Base-by-base conservation (phyloP, 164 flowering plant genomes). In the Nelumbo lutea region DNA sequence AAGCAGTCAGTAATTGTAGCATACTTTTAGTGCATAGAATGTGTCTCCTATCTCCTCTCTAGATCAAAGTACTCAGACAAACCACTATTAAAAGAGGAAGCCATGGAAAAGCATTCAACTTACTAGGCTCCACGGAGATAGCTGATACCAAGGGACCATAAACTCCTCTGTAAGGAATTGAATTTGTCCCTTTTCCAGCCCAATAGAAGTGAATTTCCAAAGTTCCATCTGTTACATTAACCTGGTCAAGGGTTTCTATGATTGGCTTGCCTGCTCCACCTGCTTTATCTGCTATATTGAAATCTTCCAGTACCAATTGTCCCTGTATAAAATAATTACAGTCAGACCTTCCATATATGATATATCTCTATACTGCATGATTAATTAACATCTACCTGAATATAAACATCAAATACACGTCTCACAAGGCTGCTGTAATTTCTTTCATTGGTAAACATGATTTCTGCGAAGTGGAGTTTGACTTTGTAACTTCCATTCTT, bases 401-500 rank as follows among this genome's bases (percentile, higher is more conserved):
- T 74, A 68, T 83, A 86, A 56, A 90, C 72, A 72, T 89, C 88
- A 75, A 88, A 90, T 50, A 84, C n/a, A 10, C 94, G 89, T 70
- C 68, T 87, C 48, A 93, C 96, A 15, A 90, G 86, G 68, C 91
- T 86, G 41, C n/a, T 67, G 72, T 67, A 90, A 42, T 85, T 83
- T 48, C 60, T 64, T 66, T 78, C 86, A 70, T 83, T 73, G 44
- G 86, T 79, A 75, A 90, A 83, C 38, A 71, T 68, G 70, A 90
- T 83, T 82, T 90, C 97, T 6, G 90, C 88, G 77, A 90, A 89
- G 64, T 84, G 87, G 4, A 89, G 92, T 6, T 64, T 81, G 8
- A 90, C 88, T 0, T 77, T 76, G 69, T 90, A 90, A 42, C 70
- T 80, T 13, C 88, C 96, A 67, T 85, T 82, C 41, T 65, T 68